phyloP scores from a whole-genome alignment of 2,329 filamentous ascomycete species.

The Coccinonectria pachysandricola region DNA sequence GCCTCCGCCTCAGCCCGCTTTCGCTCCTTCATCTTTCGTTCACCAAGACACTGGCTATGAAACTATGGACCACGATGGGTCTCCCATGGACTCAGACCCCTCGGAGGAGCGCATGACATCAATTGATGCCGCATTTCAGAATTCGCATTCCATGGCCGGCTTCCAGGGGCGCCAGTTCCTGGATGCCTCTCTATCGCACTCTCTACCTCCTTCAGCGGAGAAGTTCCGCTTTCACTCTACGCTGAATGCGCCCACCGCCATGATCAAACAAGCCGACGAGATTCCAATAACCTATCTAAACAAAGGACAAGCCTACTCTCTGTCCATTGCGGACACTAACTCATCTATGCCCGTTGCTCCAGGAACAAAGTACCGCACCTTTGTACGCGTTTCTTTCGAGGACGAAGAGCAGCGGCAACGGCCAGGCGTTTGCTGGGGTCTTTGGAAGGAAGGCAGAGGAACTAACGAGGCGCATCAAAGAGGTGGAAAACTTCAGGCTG shows the following conservation, averaged over 20 bases:
- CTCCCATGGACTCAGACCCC: conserved; percentile 50
- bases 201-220: conserved; percentile 46
- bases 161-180: conserved; percentile 43
- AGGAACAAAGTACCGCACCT: conserved; percentile 73
- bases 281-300: conserved; percentile 98
- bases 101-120: conserved; percentile 41
- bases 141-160: conserved; percentile 48
- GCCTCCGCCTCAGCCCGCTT: conserved; percentile 47
- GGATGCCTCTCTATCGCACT: conserved; percentile 33
- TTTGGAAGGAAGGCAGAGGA: conserved; percentile 96
- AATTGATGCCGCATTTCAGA: conserved; percentile 51
- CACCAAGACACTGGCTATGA: conserved; percentile 75
- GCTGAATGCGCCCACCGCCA: conserved; percentile 87
- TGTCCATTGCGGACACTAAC: conserved; percentile 72
- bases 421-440: conserved; percentile 71
- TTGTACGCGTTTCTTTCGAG: conserved; percentile 91
- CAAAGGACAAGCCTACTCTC: conserved; percentile 88
- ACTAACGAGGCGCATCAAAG: conserved; percentile 90
- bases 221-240: conserved; percentile 86
- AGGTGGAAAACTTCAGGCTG: conserved; percentile 83
- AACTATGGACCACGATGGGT: conserved; percentile 64
- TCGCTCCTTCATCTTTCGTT: conserved; percentile 69
- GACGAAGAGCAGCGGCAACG: conserved; percentile 86
- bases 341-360: conserved; percentile 47
- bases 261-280: conserved; percentile 83